These are phyloP conservation scores for Angophora floribunda DNA, from an alignment of 345 rosid genomes.

Conservation along the genomic window DNA sequence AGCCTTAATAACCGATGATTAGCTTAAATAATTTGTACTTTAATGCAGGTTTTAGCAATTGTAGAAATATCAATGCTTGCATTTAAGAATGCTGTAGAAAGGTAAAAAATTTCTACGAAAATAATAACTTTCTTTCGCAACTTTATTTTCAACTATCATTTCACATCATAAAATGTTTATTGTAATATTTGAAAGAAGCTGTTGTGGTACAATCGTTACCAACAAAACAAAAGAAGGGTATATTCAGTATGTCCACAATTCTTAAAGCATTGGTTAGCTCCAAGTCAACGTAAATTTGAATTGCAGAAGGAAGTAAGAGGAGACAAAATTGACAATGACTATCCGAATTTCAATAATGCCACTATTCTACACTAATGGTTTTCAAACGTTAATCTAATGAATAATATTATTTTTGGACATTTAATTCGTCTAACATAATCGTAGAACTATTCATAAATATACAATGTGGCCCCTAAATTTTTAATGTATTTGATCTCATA, in stretches of 20 bases:
- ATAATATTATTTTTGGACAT: neutral
- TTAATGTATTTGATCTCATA: rapidly evolving
- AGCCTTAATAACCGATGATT: neutral
- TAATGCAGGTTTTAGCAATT: neutral
- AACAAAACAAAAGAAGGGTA: neutral
- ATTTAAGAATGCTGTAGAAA: neutral
- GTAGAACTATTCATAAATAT: no score
- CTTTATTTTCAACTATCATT: neutral
- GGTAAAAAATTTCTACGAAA: neutral
- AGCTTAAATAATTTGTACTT: neutral
- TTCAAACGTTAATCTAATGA: no score
- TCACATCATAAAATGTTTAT: neutral
- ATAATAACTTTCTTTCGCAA: neutral
- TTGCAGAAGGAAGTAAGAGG: neutral
- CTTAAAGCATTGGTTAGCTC: neutral
- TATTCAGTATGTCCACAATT: neutral
- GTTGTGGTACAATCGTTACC: neutral
- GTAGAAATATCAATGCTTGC: neutral
- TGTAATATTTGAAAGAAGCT: neutral
- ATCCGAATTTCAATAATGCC: neutral
- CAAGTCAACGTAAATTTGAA: neutral
- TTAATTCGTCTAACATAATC: neutral
- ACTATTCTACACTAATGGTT: rapidly evolving
- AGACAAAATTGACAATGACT: neutral
- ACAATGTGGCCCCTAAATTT: no score